Conservation (phyloP, 768 basidiomycete species). For the Kwoniella newhampshirensis region DNA sequence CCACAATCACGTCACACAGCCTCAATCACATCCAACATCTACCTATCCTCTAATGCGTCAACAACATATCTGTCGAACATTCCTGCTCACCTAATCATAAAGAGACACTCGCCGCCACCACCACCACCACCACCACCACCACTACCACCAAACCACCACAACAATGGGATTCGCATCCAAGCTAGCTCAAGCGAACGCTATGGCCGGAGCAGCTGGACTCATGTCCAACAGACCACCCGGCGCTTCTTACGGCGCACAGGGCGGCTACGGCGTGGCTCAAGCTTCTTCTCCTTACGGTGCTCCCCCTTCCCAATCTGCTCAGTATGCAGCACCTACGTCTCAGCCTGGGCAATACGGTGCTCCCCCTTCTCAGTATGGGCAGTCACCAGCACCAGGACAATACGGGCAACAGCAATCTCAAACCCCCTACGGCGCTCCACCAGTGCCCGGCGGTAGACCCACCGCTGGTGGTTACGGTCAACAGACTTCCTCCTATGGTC, state of each 20-base stretch:
- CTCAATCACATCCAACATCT: too few relatives aligned
- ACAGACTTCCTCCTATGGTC: not conserved
- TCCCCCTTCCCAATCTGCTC: too few relatives aligned
- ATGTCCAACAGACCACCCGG: constrained; percentile 28
- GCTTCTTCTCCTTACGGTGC: constrained; percentile 10
- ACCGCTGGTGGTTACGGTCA: constrained; percentile 9
- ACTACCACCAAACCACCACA: too few relatives aligned
- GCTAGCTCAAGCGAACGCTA: constrained; percentile 28
- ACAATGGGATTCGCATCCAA: constrained; percentile 34
- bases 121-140: too few relatives aligned
- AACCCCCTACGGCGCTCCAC: constrained; percentile 8
- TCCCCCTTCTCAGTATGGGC: constrained; percentile 24
- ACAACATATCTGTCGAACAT: too few relatives aligned
- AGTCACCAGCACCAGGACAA: constrained; percentile 16
- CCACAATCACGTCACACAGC: too few relatives aligned
- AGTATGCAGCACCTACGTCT: constrained; percentile 5
- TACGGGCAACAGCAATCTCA: constrained; percentile 21
- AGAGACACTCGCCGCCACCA: too few relatives aligned
- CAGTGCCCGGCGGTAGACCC: constrained; percentile 15
- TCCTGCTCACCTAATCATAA: too few relatives aligned
- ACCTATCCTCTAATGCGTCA: too few relatives aligned
- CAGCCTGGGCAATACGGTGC: constrained; percentile 31
- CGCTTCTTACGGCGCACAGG: constrained; percentile 19
- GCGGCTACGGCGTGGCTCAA: constrained; percentile 19
- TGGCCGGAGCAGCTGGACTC: constrained; percentile 22